Conservation (phyloP, 2,329 filamentous ascomycete species). For the Albifimbria verrucaria region DNA sequence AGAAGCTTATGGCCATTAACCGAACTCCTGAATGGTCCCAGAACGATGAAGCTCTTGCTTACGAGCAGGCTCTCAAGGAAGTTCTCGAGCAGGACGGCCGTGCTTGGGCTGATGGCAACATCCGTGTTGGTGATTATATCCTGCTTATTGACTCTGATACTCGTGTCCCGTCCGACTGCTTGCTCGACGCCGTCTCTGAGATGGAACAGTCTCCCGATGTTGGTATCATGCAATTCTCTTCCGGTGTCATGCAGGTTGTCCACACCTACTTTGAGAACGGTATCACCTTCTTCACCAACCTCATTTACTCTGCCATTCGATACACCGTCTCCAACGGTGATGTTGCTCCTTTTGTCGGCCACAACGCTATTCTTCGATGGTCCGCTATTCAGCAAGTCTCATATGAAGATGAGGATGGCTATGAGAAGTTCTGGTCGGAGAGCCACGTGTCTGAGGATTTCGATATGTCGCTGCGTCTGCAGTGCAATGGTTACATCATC, state of each 20-base stretch:
- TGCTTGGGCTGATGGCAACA: slow-evolving; percentile 80
- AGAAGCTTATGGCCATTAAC: slow-evolving; percentile 57
- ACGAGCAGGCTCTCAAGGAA: slow-evolving; percentile 62
- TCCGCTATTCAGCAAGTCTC: slow-evolving; percentile 70
- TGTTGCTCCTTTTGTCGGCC: slow-evolving; percentile 76
- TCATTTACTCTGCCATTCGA: slow-evolving; percentile 73
- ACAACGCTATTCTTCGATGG: slow-evolving; percentile 76
- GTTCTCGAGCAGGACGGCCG: slow-evolving; percentile 65
- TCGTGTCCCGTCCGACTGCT: slow-evolving; percentile 71
- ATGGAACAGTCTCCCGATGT: slow-evolving; percentile 79
- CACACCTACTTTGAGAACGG: slow-evolving; percentile 70
- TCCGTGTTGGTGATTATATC: slow-evolving; percentile 82
- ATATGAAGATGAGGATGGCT: slow-evolving; percentile 65
- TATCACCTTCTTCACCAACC: slow-evolving; percentile 69
- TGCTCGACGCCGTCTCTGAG: slow-evolving; percentile 75
- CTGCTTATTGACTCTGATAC: slow-evolving; percentile 74
- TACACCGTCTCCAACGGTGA: slow-evolving; percentile 77
- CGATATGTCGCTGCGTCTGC: slow-evolving; percentile 75
- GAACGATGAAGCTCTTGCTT: slow-evolving; percentile 63
- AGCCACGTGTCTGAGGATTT: slow-evolving; percentile 79
- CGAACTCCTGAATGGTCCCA: slow-evolving; percentile 64
- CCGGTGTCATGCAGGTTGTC: slow-evolving; percentile 76
- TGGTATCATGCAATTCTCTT: slow-evolving; percentile 74
- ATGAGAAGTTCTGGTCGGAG: slow-evolving; percentile 81
- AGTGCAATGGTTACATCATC: slow-evolving; percentile 69